Evolutionary conservation across 805 yeast genomes (phyloP), one percentile per base, ranked within the genome.

Genomic region (Sugiyamaella boreocaroliniensis): DNA sequence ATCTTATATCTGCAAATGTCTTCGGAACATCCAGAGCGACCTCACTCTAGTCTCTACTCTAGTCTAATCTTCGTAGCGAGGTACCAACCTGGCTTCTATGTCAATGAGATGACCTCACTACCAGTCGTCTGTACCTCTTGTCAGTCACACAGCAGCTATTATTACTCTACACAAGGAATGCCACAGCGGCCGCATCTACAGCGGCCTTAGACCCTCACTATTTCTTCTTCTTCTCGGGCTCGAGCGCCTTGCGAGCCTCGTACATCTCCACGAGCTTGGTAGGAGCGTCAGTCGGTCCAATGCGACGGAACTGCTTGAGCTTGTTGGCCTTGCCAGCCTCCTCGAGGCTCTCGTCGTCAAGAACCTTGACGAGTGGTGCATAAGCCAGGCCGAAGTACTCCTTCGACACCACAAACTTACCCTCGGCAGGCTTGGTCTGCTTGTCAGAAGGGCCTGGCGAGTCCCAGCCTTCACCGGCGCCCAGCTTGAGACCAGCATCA

Each of bases 391-490:
- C n/a, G 53, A 45, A 40, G 32, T 50, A 50, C 26, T 34, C 45
- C 5, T 47, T 50, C 5, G 64, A 57, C 12, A 62, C 57, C 12
- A 60, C 55, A 47, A 63, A 61, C 50, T 56, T 58, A 43, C 57
- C 62, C 29, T 56, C 58, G 7, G 49, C 51, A 22, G 56, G 51
- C 34, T 57, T 55, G 20, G 56, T 15, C 16, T 58, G 45, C 10
- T 40, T 26, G 15, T 48, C 60, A 4, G 3, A 11, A n/a, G 55
- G 49, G 40, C 37, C 41, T 19, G 66, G 63, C 4, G 68, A 64
- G 46, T 65, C 65, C 64, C 64, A 92, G 29, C 98, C 98, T 73
- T 92, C 98, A 51, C 92, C 96, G 10, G 71, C 69, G n/a, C 77
- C 78, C 57, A 92, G 78, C 12, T 67, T 67, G 22, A 82, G 71